phyloP scores from a whole-genome alignment of 371 early-diverging fungal genomes.

The Funneliformis caledonium region DNA sequence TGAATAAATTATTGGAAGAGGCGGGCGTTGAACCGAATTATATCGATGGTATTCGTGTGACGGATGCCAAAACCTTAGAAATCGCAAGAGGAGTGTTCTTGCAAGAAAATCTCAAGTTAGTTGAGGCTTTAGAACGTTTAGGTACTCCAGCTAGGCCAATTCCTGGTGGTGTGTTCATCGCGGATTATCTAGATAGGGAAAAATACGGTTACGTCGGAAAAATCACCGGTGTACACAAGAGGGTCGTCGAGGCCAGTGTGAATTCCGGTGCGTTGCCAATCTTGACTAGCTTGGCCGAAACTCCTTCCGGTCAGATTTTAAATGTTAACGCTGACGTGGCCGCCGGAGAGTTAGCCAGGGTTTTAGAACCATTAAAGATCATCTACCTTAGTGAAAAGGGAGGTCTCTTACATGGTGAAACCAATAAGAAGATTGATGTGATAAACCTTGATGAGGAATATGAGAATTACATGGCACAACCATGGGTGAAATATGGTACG shows the following conservation, averaged over 20 bases:
- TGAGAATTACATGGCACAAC: conserved; percentile 84
- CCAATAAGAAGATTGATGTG: conserved; percentile 89
- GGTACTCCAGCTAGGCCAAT: conserved; percentile 95
- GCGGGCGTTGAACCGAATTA: conserved; percentile 92
- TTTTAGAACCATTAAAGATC: conserved; percentile 94
- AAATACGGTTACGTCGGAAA: conserved; percentile 93
- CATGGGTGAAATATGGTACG: conserved; percentile 96
- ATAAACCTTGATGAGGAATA: conserved; percentile 95
- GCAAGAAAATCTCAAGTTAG: conserved; percentile 92
- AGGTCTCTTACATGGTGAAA: conserved; percentile 90
- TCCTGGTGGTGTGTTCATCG: conserved; percentile 92
- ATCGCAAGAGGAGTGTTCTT: conserved; percentile 91
- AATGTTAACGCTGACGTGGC: conserved; percentile 98
- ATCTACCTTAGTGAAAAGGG: conserved; percentile 96
- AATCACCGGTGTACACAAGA: conserved; percentile 88
- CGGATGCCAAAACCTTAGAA: conserved; percentile 87
- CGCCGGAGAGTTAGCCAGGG: conserved; percentile 94
- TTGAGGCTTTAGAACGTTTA: conserved; percentile 92
- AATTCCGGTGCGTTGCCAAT: conserved; percentile 94
- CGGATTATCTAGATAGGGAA: conserved; percentile 90
- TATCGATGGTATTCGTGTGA: conserved; percentile 95
- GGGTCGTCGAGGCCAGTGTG: conserved; percentile 87
- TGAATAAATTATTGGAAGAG: conserved; percentile 85
- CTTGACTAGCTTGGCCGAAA: conserved; percentile 94
- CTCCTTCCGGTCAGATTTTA: conserved; percentile 92